Percentiles rank a stretch among this genome's conserved stretches.
Conservation (phyloP, 2,329 filamentous ascomycete genomes). For the Escovopsis sp. region DNA sequence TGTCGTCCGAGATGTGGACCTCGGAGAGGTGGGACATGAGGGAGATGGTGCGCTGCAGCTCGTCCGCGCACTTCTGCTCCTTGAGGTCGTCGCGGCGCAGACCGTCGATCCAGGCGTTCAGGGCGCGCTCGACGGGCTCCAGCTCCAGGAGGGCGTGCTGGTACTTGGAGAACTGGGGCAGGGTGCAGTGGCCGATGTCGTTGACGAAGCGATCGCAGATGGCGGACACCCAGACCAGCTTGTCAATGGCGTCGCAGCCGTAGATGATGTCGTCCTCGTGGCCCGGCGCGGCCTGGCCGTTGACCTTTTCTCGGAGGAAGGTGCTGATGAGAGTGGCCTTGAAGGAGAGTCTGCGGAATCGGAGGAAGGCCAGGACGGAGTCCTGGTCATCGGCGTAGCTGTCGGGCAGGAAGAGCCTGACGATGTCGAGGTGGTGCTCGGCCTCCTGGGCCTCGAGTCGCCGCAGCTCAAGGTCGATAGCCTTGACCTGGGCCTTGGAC, state of each 20-base stretch:
- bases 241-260: slow-evolving; percentile 69
- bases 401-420: slow-evolving; percentile 80
- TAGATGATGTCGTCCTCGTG: slow-evolving; percentile 67
- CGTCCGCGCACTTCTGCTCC: slow-evolving; percentile 65
- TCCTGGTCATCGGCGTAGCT: slow-evolving; percentile 67
- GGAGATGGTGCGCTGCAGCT: slow-evolving; percentile 71
- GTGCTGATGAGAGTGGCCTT: slow-evolving; percentile 68
- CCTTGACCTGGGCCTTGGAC: slow-evolving; percentile 83
- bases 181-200: slow-evolving; percentile 63
- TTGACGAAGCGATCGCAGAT: slow-evolving; percentile 77
- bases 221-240: slow-evolving; percentile 67
- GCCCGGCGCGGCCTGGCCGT: slow-evolving; percentile 49
- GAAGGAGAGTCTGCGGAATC: slow-evolving; percentile 77
- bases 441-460: slow-evolving; percentile 82
- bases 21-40: slow-evolving; percentile 77
- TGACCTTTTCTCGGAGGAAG: slow-evolving; percentile 66
- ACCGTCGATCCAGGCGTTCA: slow-evolving; percentile 80
- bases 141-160: slow-evolving; percentile 74
- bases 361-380: slow-evolving; percentile 74
- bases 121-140: slow-evolving; percentile 75
- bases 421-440: slow-evolving; percentile 72
- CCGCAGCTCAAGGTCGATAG: slow-evolving; percentile 79
- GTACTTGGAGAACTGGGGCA: slow-evolving; percentile 64
- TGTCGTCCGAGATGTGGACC: slow-evolving; percentile 55
- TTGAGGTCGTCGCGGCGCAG: slow-evolving; percentile 74